Evolutionary conservation across 2,329 filamentous ascomycete genomes (phyloP), one percentile per base, ranked within the genome.

Genomic region (Ascochyta fabae): DNA sequence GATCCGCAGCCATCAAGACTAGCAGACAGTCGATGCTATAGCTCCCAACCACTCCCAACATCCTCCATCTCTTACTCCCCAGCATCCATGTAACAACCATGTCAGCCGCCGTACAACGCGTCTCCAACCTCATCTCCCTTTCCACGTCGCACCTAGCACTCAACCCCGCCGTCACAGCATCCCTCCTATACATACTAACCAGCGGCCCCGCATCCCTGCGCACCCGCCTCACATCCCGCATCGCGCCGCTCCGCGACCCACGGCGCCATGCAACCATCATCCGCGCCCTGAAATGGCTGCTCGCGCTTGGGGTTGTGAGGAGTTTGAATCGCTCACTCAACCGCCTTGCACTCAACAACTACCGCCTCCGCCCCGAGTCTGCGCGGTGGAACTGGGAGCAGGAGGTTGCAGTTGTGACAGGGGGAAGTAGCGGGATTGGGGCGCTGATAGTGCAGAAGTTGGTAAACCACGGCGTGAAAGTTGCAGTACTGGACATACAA

Each of bases 371-470:
- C 43, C 71, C 71, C 6, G 69, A 74, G 53, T 73, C 72, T 56
- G 66, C 71, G 43, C 61, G 63, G 10, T 75, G 74, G 74, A 60
- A 65, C 3, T 75, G 67, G 68, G 62, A 57, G 5, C 35, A 61
- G 6, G 74, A 77, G 45, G 56, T 77, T 10, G 73, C 70, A 2
- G 72, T 76, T 27, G 61, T 77, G 2, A 77, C 74, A 2, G 74
- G 74, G 9, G 74, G 74, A 2, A 73, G 71, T 48, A 68, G 67
- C 43, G 74, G 74, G 6, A 74, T 77, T 48, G 74, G 74, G n/a
- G 59, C 64, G 41, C 48, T 72, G 43, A 52, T 70, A 1, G 73
- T 72, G 2, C 67, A 66, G 53, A 59, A 66, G 4, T 46, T 75
- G 50, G 48, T 66, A 2, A 54, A 53, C 29, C 66, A 58, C 23